Evolutionary conservation across 1,284 basidiomycete species (phyloP).

Genomic region (Phlebopus sp.): DNA sequence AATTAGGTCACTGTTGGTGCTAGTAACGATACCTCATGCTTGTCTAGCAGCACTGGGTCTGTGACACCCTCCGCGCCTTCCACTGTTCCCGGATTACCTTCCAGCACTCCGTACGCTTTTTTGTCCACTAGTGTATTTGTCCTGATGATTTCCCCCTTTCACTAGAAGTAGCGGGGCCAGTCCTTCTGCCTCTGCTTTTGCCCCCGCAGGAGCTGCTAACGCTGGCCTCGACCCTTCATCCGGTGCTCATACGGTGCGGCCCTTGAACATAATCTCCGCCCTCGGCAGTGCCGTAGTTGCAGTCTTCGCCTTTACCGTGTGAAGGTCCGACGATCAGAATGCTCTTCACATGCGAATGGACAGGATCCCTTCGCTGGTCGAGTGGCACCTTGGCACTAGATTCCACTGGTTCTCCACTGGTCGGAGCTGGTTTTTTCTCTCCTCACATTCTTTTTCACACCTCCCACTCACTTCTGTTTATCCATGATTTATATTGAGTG

Average conservation of each 20-base stretch:
- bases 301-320: conserved; percentile 17
- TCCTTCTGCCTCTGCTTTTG: conserved; percentile 16
- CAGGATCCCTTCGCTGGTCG: conserved; percentile 15
- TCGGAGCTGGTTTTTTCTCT: conserved; percentile 13
- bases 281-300: conserved; percentile 16
- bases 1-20: conserved; percentile 51
- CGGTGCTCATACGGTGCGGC: conserved; percentile 19
- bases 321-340: conserved; percentile 8
- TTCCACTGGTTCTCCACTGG: not conserved
- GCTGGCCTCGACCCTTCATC: conserved; percentile 41
- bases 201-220: conserved; percentile 52
- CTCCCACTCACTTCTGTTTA: conserved; percentile 12
- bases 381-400: not conserved
- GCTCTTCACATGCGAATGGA: conserved; percentile 4
- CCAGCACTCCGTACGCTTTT: conserved; percentile 18
- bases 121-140: conserved; percentile 7
- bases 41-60: conserved; percentile 21
- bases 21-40: conserved; percentile 51
- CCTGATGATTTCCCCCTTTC: conserved; percentile 4
- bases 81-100: conserved; percentile 18
- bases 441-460: conserved; percentile 1
- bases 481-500: conserved; percentile 16
- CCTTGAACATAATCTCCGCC: conserved; percentile 16
- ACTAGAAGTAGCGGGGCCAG: conserved; percentile 3
- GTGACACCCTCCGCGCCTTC: conserved; percentile 17